Percentiles rank a stretch among this genome's conserved stretches.
phyloP scores from a whole-genome alignment of 1,284 basidiomycete genomes.

The Coriolopsis trogii region DNA sequence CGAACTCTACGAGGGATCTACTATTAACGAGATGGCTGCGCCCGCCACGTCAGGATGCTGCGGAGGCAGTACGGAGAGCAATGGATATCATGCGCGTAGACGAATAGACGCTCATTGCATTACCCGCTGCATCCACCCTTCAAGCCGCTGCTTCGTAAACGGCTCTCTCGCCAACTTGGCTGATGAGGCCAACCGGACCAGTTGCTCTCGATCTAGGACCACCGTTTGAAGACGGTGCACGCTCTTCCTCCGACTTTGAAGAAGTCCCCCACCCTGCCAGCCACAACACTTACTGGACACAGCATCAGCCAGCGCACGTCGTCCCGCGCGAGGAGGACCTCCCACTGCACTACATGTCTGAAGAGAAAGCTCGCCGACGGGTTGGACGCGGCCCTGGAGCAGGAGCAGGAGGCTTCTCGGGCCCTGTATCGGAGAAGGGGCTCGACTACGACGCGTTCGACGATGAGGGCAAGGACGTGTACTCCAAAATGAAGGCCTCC shows the following conservation, averaged over 20 bases:
- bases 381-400: slow-evolving; percentile 49
- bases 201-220: slow-evolving; percentile 72
- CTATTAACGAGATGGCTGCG: too few species aligned
- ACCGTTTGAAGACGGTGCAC: slow-evolving; percentile 41
- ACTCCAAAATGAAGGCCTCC: slow-evolving; percentile 59
- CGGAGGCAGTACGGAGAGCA: slow-evolving; percentile 19
- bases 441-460: slow-evolving; percentile 47
- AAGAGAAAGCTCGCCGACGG: slow-evolving; percentile 69
- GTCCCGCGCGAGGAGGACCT: slow-evolving; percentile 53
- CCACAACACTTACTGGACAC: slow-evolving; percentile 39
- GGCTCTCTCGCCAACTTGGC: slow-evolving; percentile 19
- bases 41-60: slow-evolving; percentile 26
- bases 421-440: slow-evolving; percentile 38
- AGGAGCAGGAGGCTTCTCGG: slow-evolving; percentile 36
- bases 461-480: slow-evolving; percentile 76
- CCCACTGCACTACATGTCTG: slow-evolving; percentile 71
- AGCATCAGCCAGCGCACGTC: slow-evolving; percentile 23
- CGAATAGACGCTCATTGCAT: slow-evolving; percentile 11
- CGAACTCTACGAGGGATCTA: not conserved
- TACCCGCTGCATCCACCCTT: slow-evolving; percentile 1
- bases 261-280: slow-evolving; percentile 64
- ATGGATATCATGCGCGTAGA: slow-evolving; percentile 6
- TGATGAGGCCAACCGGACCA: slow-evolving; percentile 62
- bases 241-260: slow-evolving; percentile 68
- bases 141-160: slow-evolving; percentile 11